A percentile compares a stretch with the other conserved stretches of the same genome.
phyloP scores from a whole-genome alignment of 78 protist species.

The Dictyostelium purpureum region DNA sequence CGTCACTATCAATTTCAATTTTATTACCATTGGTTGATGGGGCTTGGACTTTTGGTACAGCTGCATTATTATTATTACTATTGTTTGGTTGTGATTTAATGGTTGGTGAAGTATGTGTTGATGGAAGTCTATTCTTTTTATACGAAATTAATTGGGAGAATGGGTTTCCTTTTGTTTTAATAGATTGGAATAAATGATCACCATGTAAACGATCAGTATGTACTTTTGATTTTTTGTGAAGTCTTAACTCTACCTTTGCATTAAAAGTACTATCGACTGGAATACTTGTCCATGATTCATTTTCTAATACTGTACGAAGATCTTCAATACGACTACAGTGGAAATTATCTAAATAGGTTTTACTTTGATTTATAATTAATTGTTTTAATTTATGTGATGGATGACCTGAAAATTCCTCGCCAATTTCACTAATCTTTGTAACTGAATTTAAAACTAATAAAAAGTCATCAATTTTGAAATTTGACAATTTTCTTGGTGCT shows the following conservation, averaged over 20 bases:
- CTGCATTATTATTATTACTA: background rate
- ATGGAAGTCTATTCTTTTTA: conserved; percentile 50
- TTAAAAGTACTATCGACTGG: conserved; percentile 32
- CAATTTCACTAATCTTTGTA: conserved; percentile 63
- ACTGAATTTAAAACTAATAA: conserved; percentile 57
- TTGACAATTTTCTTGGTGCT: conserved; percentile 38
- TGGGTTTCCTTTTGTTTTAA: conserved; percentile 68
- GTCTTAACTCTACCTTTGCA: conserved; percentile 10
- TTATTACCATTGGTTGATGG: background rate
- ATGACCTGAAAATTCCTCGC: conserved; percentile 67
- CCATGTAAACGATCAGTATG: conserved; percentile 39
- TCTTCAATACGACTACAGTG: conserved; percentile 67
- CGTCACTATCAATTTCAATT: conserved; percentile 19
- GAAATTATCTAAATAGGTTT: conserved; percentile 60
- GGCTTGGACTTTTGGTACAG: background rate
- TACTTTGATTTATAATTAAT: conserved; percentile 49
- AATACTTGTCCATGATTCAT: conserved; percentile 71
- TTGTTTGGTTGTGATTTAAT: background rate
- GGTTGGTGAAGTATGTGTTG: conserved; percentile 13
- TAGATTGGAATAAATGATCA: conserved; percentile 61
- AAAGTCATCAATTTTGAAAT: conserved; percentile 74
- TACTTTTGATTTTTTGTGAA: conserved; percentile 6
- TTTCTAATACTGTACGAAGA: conserved; percentile 63
- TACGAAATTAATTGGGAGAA: conserved; percentile 63
- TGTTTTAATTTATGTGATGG: conserved; percentile 59